phyloP scores from a whole-genome alignment of 2,329 filamentous ascomycete species.

The Drechslerella stenobrocha region DNA sequence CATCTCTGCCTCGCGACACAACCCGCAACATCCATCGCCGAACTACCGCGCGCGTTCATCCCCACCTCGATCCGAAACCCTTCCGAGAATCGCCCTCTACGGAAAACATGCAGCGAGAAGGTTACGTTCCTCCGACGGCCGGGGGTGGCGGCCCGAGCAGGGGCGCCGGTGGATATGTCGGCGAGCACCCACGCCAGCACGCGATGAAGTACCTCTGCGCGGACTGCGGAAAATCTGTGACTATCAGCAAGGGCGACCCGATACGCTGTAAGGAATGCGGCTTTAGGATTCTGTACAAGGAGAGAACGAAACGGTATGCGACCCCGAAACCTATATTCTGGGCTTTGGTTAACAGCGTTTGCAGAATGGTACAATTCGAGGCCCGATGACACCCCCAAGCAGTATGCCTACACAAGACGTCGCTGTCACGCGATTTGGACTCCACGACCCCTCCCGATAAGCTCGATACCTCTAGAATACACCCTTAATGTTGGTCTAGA shows the following conservation, averaged over 20 bases:
- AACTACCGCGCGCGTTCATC: not conserved
- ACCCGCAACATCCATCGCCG: not conserved
- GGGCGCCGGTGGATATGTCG: slow-evolving; percentile 9
- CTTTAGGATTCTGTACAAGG: slow-evolving; percentile 94
- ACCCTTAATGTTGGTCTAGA: not conserved
- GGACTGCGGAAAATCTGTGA: slow-evolving; percentile 78
- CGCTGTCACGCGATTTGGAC: not conserved
- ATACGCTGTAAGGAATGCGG: slow-evolving; percentile 92
- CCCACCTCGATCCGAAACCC: not conserved
- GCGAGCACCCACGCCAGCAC: slow-evolving; percentile 60
- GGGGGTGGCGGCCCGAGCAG: slow-evolving; percentile 51
- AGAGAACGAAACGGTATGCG: slow-evolving; percentile 88
- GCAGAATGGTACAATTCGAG: slow-evolving; percentile 97
- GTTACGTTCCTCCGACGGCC: slow-evolving; percentile 43
- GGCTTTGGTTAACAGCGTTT: slow-evolving; percentile 34
- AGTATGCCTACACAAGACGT: no score
- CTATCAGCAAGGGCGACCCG: slow-evolving; percentile 74
- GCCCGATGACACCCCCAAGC: slow-evolving; percentile 71
- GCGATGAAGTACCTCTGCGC: slow-evolving; percentile 74
- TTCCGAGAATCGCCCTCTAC: not conserved
- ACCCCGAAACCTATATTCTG: slow-evolving; percentile 19
- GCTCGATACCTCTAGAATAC: not conserved
- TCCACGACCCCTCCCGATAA: not conserved
- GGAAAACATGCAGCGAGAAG: slow-evolving; percentile 36
- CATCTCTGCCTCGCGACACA: not conserved